Evolutionary conservation across 2,329 filamentous ascomycete genomes (phyloP).

Genomic region (Botrytis porri): DNA sequence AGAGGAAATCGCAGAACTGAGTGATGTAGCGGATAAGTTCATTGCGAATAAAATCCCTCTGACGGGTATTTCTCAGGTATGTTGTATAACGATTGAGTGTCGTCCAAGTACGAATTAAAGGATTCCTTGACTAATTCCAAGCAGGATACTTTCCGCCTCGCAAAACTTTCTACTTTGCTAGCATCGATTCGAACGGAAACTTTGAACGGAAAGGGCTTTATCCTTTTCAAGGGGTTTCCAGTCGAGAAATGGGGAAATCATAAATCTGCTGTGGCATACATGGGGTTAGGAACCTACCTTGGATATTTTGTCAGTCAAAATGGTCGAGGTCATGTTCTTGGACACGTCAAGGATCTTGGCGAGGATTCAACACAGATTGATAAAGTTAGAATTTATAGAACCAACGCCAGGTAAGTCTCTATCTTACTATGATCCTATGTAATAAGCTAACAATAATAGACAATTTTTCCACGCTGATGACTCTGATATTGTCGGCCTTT

Average conservation of each 20-base stretch:
- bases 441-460: slow-evolving; percentile 36
- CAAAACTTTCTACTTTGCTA: slow-evolving; percentile 53
- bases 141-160: slow-evolving; percentile 57
- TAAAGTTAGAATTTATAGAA: slow-evolving; percentile 86
- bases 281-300: slow-evolving; percentile 81
- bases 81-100: slow-evolving; percentile 7
- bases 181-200: slow-evolving; percentile 59
- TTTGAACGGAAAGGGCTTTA: slow-evolving; percentile 85
- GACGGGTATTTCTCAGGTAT: slow-evolving; percentile 65
- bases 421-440: not conserved
- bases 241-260: slow-evolving; percentile 70
- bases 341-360: slow-evolving; percentile 85
- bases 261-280: slow-evolving; percentile 85
- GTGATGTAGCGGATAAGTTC: slow-evolving; percentile 65
- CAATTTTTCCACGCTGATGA: slow-evolving; percentile 88
- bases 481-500: slow-evolving; percentile 75
- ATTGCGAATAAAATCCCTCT: slow-evolving; percentile 62
- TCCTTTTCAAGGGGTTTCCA: slow-evolving; percentile 83
- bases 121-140: not conserved
- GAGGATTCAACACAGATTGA: slow-evolving; percentile 61
- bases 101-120: not conserved
- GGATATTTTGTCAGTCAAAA: slow-evolving; percentile 90
- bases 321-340: slow-evolving; percentile 77
- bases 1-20: slow-evolving; percentile 66
- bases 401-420: slow-evolving; percentile 60